Base-by-base conservation (phyloP, 257 asterid species). In the Verbascum thapsus region DNA sequence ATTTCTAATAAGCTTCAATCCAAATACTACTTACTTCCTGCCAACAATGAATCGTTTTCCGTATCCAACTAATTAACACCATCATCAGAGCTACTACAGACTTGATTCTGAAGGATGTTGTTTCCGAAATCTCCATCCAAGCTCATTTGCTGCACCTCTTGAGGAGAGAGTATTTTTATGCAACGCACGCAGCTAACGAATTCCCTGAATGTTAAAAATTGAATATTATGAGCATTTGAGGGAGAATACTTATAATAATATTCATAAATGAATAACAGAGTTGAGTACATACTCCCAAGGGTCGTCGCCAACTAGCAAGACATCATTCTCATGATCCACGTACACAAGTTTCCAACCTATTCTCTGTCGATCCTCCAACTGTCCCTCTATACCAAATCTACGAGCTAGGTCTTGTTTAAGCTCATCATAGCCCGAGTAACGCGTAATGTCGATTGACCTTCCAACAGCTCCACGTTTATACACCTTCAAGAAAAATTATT, bases 401-500 rank as follows among this genome's bases (percentile, higher is more conserved):
- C 94, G 92, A 23, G 99, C 99, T 69, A 92, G 79, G 66, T 92
- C 97, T 64, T 81, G 88, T 69, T 84, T 92, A 34, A 92, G 90
- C 58, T 89, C 99, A 26, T 85, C 94, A 43, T 92, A 92, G 63
- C 96, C 99, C 42, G 75, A 67, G 74, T 90, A 94, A 47, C 97
- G 91, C 4, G 86, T 68, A 13, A 90, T 88, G 71, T 94, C 99
- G 20, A 94, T 90, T 5, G 96, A 88, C 71, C 99, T 81, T 32
- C 99, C 99, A 20, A 94, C 99, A n/a, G 97, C 94, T 40, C 97
- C 99, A 8, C 99, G 88, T 65, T 94, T 94, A 75, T 87, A 95
- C 49, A 90, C 99, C 99, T 94, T 56, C 61, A 65, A 64, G 53
- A 73, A 61, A 56, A 53, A 13, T 51, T n/a, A n/a, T 60, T 47